phyloP scores from a whole-genome alignment of 768 basidiomycete genomes.

The Lactarius hengduanensis region DNA sequence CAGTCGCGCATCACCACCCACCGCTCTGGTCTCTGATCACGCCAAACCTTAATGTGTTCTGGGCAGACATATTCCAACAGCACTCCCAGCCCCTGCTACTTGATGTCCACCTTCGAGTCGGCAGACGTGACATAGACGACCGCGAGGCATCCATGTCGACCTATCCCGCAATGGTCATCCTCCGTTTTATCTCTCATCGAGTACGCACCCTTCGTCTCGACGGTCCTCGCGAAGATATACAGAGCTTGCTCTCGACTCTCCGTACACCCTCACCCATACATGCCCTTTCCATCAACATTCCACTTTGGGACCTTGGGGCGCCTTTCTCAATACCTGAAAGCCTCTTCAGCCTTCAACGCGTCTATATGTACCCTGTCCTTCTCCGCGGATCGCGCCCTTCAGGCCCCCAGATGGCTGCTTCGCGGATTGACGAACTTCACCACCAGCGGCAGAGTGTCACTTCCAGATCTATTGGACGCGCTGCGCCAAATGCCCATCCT shows the following conservation, averaged over 20 bases:
- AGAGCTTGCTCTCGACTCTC: neutral
- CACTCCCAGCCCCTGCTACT: conserved; percentile 11
- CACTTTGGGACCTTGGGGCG: conserved; percentile 14
- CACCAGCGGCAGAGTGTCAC: neutral
- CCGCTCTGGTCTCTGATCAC: conserved; percentile 20
- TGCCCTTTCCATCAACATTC: conserved; percentile 9
- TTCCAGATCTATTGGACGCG: conserved; percentile 4
- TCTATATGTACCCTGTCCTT: conserved; percentile 16
- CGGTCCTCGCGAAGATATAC: conserved; percentile 14
- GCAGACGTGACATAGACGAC: conserved; percentile 17
- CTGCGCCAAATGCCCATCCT: conserved; percentile 12
- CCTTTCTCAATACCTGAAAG: conserved; percentile 7
- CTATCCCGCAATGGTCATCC: conserved; percentile 1
- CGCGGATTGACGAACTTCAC: conserved; percentile 9
- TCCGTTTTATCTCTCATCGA: conserved; percentile 4
- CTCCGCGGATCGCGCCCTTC: conserved; percentile 7
- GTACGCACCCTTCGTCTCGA: conserved; percentile 19
- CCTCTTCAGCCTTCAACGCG: neutral
- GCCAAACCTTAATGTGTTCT: conserved; percentile 14
- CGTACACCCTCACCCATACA: conserved; percentile 1
- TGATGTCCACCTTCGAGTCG: conserved; percentile 19
- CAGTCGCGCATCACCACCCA: conserved; percentile 3
- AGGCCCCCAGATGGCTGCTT: conserved; percentile 13
- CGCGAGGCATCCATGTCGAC: conserved; percentile 8
- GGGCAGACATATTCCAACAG: conserved; percentile 17